Evolutionary conservation across 257 asterid species (phyloP), one percentile per base, ranked within the genome.

Genomic region (Salvia rosmarinus): DNA sequence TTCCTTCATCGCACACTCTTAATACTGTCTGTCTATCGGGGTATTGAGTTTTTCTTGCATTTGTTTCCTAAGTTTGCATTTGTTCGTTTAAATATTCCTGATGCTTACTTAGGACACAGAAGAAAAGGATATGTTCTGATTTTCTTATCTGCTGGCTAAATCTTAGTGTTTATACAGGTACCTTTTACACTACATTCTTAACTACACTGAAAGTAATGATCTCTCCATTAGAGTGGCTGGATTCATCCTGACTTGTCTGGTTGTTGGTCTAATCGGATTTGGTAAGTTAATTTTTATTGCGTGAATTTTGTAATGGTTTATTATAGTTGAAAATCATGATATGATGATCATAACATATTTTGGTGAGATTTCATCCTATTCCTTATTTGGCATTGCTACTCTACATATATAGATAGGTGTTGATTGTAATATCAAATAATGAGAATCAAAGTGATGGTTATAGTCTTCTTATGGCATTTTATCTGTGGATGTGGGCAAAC

Each of bases 1-100:
- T 95, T 23, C 98, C 97, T 75, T 91, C 99, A 61, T 91, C 99
- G 0, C 98, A 90, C 81, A 95, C 98, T 70, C 96, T 91, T 67
- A 95, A 95, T 81, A 95, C 98, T 46, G 83, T 91, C 57, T 95
- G 99, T 90, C 82, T 91, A 44, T 85, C 98, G 5, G 99, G 98
- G 99, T 95, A 89, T 6, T 56, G 23, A 23, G 16, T 25, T 51
- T 69, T 46, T 75, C 57, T 57, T 54, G 52, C 50, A 20, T 51
- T 34, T 40, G 47, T 13, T 64, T n/a, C 34, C 34, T 61, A 10
- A 0, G 23, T 54, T 6, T 11, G 25, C 51, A 51, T 30, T 47
- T 49, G 40, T 32, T 56, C 32, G 3, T 5, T 67, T 13, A 11
- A 25, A 32, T 20, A 19, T 44, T 37, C 30, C 32, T 21, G 52